phyloP scores from a whole-genome alignment of 768 basidiomycete genomes.

The Hygrocybe coccinea region DNA sequence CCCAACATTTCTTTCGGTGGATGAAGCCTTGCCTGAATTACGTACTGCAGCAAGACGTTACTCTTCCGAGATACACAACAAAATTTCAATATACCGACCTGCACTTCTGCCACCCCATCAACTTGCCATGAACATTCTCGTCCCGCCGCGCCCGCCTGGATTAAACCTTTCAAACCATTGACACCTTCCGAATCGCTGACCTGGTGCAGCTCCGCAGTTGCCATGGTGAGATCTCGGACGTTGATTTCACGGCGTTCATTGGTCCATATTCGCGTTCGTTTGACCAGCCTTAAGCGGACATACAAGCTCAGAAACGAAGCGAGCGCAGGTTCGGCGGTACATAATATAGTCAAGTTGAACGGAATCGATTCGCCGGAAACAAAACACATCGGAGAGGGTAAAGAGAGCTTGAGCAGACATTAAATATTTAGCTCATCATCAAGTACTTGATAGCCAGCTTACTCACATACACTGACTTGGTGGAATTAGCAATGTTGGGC shows the following conservation, averaged over 20 bases:
- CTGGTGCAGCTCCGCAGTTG: conserved; percentile 19
- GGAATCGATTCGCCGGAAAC: conserved; percentile 40
- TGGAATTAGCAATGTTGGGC: conserved; percentile 7
- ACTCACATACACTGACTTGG: conserved; percentile 26
- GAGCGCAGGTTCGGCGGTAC: conserved; percentile 34
- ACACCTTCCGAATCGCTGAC: conserved; percentile 36
- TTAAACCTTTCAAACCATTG: conserved; percentile 28
- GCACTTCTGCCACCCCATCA: conserved; percentile 25
- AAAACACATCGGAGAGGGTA: conserved; percentile 34
- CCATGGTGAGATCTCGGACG: conserved; percentile 25
- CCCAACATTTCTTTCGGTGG: conserved; percentile 27
- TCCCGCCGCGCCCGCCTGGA: conserved; percentile 36
- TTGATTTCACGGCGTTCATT: conserved; percentile 15
- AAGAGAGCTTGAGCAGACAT: conserved; percentile 28
- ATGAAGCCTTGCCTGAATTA: conserved; percentile 31
- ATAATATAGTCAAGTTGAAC: conserved; percentile 35
- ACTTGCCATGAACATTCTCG: conserved; percentile 36
- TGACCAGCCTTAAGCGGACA: conserved; percentile 35
- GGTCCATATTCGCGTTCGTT: conserved; percentile 29
- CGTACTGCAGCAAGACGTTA: conserved; percentile 27
- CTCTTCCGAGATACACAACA: neutral
- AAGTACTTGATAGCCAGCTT: neutral
- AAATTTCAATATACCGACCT: conserved; percentile 18
- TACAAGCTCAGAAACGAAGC: conserved; percentile 31
- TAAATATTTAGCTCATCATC: neutral